Base-by-base conservation (phyloP, 2,329 filamentous ascomycete species). In the Xylariaceae sp. region DNA sequence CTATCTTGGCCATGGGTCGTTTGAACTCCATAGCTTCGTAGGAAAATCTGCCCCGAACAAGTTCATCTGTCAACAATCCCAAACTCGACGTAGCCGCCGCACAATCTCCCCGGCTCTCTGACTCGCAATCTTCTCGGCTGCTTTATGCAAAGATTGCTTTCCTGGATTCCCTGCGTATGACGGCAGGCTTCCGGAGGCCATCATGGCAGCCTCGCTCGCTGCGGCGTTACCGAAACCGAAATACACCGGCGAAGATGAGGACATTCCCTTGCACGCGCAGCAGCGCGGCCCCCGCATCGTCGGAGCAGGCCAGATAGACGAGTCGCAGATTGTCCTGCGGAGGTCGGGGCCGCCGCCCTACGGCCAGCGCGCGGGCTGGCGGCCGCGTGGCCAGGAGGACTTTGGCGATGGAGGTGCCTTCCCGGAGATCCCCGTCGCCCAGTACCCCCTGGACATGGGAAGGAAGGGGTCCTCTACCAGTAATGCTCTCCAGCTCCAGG, bases 341-440 rank as follows among this genome's bases (percentile, higher is more conserved):
- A 82, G 80, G 65, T 73, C 76, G 37, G 89, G 89, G 13, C 88
- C 89, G 38, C 92, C 92, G 8, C 71, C 87, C 1, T 98, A 96
- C 50, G 86, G 86, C 31, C 80, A 88, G 57, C 82, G 92, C 52
- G 63, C 77, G 57, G 85, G 84, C 74, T 98, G 92, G 92, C 78
- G 92, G 45, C 92, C 92, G 19, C 81, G 90, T 52, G 73, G 73
- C 25, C 77, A 83, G 43, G 89, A 95, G 56, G 92, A 98, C 60
- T 98, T 89, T 63, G 89, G 86, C 50, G 89, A 96, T 68, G 92
- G 92, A 44, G 92, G 92, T 50, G 88, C 90, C 33, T 98, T 95
- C 55, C 92, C 92, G 23, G 90, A 96, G 62, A 80, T 95, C 18
- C 80, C 85, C 11, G 79, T 96, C 33, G 92, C 90, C 27, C 92